Evolutionary conservation across 2,329 filamentous ascomycete genomes (phyloP), one percentile per base, ranked within the genome.

Genomic region (Ophiocordyceps unilateralis): DNA sequence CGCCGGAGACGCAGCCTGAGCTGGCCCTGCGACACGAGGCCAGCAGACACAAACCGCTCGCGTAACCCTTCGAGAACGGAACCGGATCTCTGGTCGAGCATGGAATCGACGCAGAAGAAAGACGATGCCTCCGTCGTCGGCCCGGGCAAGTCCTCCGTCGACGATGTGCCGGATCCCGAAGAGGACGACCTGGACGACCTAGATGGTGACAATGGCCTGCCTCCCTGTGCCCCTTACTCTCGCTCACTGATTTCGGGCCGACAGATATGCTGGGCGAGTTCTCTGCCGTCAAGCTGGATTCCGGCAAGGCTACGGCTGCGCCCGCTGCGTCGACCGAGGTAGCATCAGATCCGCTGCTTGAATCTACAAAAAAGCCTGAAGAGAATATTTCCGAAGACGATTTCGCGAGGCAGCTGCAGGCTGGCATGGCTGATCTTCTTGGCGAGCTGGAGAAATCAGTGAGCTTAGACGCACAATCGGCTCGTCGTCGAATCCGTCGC

Each of bases 211-310:
- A 15, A 17, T 5, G 14, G 34, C 28, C 19, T 8, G 17, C n/a
- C 14, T 15, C 9, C 7, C 11, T 8, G 3, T 26, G 10, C 36
- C 14, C 21, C 11, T 37, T 11, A 4, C 10, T 28, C 12, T 12
- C 11, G 14, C 17, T 12, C 26, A 12, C 48, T 55, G 22, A 51
- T 39, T 7, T n/a, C 3, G 10, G 23, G 7, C 39, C n/a, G 21
- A 15, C 38, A 89, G 89, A 96, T 53, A 82, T 96, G 61, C 78
- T 98, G 22, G 86, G 95, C 57, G 83, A 95, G 49, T 98, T 98
- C 63, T 79, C 81, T 37, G 64, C 81, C 23, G 68, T 70, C 42
- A 77, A 79, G 50, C 53, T 78, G 14, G 55, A 58, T 30, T 42
- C 53, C 14, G 42, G 46, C 44, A 52, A 43, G 44, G 44, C n/a